phyloP scores from a whole-genome alignment of 2,329 filamentous ascomycete species.

The Volutella citrinella region DNA sequence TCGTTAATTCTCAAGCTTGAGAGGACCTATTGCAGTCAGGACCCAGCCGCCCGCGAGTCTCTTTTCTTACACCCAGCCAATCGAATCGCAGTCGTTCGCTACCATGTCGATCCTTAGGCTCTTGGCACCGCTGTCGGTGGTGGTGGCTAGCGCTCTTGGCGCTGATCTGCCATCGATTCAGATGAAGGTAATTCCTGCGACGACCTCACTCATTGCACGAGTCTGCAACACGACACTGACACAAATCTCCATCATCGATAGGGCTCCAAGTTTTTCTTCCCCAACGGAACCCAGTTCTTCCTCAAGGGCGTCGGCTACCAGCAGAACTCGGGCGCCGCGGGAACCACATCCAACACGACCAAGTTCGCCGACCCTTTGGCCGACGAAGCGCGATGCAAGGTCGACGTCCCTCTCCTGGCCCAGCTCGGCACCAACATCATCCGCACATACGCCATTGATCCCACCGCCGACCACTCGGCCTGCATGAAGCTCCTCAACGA shows the following conservation, averaged over 20 bases:
- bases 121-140: no score
- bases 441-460: conserved; percentile 91
- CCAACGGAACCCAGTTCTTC: conserved; percentile 67
- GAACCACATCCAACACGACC: conserved; percentile 41
- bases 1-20: no score
- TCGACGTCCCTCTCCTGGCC: conserved; percentile 79
- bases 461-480: conserved; percentile 68
- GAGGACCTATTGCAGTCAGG: no score
- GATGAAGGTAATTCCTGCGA: no score
- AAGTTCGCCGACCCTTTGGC: conserved; percentile 82
- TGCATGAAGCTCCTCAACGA: conserved; percentile 84
- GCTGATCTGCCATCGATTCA: no score
- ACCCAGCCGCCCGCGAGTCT: no score
- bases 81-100: no score
- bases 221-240: no score
- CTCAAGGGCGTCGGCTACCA: conserved; percentile 96
- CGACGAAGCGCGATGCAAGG: conserved; percentile 67
- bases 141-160: no score
- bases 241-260: conserved; percentile 33
- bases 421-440: conserved; percentile 87
- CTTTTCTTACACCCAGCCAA: no score
- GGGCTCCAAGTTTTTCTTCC: conserved; percentile 87
- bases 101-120: no score
- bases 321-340: conserved; percentile 64
- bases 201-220: no score